Base-by-base conservation (phyloP, 176 grass and related monocot species). In the Lolium rigidum region DNA sequence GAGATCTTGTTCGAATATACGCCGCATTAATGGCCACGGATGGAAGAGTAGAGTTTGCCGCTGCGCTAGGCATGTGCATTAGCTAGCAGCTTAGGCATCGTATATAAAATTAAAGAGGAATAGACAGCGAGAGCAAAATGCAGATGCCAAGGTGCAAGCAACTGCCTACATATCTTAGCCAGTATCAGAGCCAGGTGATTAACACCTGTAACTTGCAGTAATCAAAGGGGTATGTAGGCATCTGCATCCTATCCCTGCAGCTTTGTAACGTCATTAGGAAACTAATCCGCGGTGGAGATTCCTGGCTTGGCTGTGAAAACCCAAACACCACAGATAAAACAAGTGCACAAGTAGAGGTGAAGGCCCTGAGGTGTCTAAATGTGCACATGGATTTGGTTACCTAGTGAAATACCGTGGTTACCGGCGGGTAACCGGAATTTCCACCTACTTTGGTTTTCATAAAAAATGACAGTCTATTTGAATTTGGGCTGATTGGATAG, bases 151-250 rank as follows among this genome's bases (percentile, higher is more conserved):
- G 22, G 54, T 83, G 54, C 39, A 20, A 43, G 22, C 54, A 83
- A 61, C 82, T 74, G 54, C 48, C 81, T n/a, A 74, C 81, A 83
- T 61, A 74, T 83, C 81, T 83, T 74, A 62, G 39, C 55, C 70
- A 61, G 82, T 31, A 84, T 75, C 82, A 74, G 74, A 47, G 54
- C 10, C 70, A 10, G 41, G 55, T 14, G 22, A 65, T 64, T 44
- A 80, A 65, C 41, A 75, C 9, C 13, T 62, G 39, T 74, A 74
- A 84, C 13, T 83, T 61, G 72, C 69, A 73, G 22, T 3, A 17
- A 14, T 58, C 82, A 5, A 48, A 24, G 58, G 4, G 60, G 64
- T 48, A 24, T 48, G 59, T 7, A 26, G 28, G 55, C 22, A 84
- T 49, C 56, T 59, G 60, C 25, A 84, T 75, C 72, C 52, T 75